Evolutionary conservation across 768 basidiomycete genomes (phyloP).

Genomic region (Chalciporus pseudorubinellus): DNA sequence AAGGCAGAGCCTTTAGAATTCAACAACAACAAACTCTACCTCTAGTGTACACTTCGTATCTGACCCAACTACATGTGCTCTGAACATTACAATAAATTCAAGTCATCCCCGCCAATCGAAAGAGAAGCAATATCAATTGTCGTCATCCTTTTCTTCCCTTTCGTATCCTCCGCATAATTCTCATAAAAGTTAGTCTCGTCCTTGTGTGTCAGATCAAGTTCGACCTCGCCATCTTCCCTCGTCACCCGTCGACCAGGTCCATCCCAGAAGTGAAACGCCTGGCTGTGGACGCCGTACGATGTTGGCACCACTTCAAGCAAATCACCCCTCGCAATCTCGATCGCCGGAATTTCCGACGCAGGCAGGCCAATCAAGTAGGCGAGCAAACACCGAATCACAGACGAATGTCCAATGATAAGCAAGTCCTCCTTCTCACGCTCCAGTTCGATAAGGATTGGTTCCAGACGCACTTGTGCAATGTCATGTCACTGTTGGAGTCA

Average conservation of each 20-base stretch:
- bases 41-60: too few relatives aligned
- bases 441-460: constrained; percentile 88
- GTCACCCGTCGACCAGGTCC: constrained; percentile 66
- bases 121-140: constrained; percentile 31
- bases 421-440: constrained; percentile 94
- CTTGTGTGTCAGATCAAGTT: constrained; percentile 33
- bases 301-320: constrained; percentile 90
- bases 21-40: not conserved
- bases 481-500: not conserved
- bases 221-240: constrained; percentile 33
- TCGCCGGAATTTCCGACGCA: constrained; percentile 94
- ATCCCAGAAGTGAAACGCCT: constrained; percentile 92
- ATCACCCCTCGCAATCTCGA: constrained; percentile 95
- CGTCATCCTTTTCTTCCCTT: constrained; percentile 49
- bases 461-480: constrained; percentile 73
- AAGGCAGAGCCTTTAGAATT: constrained; percentile 1
- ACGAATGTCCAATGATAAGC: constrained; percentile 94
- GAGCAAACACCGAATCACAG: constrained; percentile 94
- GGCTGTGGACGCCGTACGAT: constrained; percentile 85
- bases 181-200: constrained; percentile 84
- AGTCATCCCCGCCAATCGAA: constrained; percentile 10
- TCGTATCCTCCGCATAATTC: constrained; percentile 80
- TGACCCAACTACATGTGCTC: too few relatives aligned
- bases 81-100: not conserved
- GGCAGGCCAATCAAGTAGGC: constrained; percentile 92